Percentiles rank a stretch among this genome's conserved stretches.
Evolutionary conservation across 768 basidiomycete species (phyloP).

Genomic region (Tricholoma matsutake): DNA sequence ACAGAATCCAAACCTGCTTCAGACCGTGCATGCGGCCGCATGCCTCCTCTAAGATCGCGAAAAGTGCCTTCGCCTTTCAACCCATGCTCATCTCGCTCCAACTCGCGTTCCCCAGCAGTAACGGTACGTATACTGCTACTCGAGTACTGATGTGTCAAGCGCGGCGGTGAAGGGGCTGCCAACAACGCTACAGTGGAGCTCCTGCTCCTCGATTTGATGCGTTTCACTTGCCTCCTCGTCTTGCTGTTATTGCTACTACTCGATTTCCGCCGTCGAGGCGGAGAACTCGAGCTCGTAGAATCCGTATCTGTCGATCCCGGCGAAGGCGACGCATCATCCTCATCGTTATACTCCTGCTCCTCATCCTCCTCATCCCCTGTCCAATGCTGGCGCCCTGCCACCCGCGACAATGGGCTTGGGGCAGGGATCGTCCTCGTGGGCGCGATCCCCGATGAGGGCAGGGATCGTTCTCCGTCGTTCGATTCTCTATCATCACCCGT

Average conservation of each 20-base stretch:
- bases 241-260: slow-evolving; percentile 22
- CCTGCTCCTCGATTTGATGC: slow-evolving; percentile 48
- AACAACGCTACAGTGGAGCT: slow-evolving; percentile 68
- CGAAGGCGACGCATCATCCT: slow-evolving; percentile 55
- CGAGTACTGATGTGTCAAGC: slow-evolving; percentile 49
- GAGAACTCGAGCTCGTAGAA: slow-evolving; percentile 38
- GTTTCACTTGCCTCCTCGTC: slow-evolving; percentile 27
- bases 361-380: slow-evolving; percentile 43
- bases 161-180: slow-evolving; percentile 32
- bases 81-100: slow-evolving; percentile 14
- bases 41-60: slow-evolving; percentile 13
- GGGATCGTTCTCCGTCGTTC: slow-evolving; percentile 36
- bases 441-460: slow-evolving; percentile 34
- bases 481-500: slow-evolving; percentile 25
- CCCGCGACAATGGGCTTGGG: slow-evolving; percentile 66
- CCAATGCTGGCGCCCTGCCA: slow-evolving; percentile 54
- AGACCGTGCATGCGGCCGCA: slow-evolving; percentile 21
- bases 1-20: slow-evolving; percentile 27
- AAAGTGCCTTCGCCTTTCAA: slow-evolving; percentile 27
- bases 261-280: slow-evolving; percentile 27
- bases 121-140: slow-evolving; percentile 72
- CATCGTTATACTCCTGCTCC: slow-evolving; percentile 41
- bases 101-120: slow-evolving; percentile 46
- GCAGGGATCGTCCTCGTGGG: slow-evolving; percentile 33
- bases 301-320: slow-evolving; percentile 68